Evolutionary conservation across 2,329 filamentous ascomycete species (phyloP), one percentile per base, ranked within the genome.

Genomic region (Penicillium corylophilum): DNA sequence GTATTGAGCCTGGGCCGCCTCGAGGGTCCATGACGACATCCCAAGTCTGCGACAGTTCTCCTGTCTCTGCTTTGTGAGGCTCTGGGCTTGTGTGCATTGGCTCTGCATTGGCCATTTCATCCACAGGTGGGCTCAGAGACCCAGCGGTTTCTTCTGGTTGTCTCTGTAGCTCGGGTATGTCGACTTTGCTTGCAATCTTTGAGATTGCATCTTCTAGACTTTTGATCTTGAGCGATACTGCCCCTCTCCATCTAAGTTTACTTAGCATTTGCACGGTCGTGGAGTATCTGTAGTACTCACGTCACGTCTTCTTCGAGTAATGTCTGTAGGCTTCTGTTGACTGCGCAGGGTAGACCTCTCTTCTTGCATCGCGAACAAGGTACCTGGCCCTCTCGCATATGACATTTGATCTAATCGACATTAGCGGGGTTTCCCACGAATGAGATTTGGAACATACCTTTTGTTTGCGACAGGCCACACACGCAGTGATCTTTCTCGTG

Each of bases 241-340:
- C 54, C 2, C 67, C 62, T 60, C 76, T 76, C 74, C 74, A 77
- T 44, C 70, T 73, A 44, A 1, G 42, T 10, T 1, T 29, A 15
- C 5, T 46, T 3, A 48, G 41, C n/a, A 28, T 9, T 6, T 26
- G 16, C 12, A 12, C 29, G 29, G 9, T 18, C 15, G 40, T 8
- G n/a, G 8, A 2, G 33, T 23, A 23, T 44, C 38, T 38, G 43
- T 28, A 13, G 20, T 36, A 42, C 61, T 57, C 55, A 68, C 62
- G 60, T 61, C 20, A 64, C 67, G 59, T 76, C 73, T 35, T 66
- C 66, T 49, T 76, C 72, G 22, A 76, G 56, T 33, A 76, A 58
- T 66, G 73, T 76, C 50, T 76, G 72, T 28, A 76, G 50, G 54
- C 69, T 74, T 36, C 71, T 64, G 50, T 75, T 75, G 22, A 76